Evolutionary conservation across 345 rosid species (phyloP).

Genomic region (Schrenkiella parvula): DNA sequence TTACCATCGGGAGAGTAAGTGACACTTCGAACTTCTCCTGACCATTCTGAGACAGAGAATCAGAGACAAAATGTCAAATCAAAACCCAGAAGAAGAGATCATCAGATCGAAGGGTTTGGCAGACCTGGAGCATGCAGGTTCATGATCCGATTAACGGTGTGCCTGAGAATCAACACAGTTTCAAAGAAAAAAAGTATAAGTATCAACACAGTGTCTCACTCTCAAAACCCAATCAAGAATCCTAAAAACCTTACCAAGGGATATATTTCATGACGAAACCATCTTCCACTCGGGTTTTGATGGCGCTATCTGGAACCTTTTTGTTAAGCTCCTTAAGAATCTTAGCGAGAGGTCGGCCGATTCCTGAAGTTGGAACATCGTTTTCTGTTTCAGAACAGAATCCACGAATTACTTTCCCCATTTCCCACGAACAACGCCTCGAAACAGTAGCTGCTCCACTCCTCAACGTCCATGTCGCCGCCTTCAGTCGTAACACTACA

Average conservation of each 20-base stretch:
- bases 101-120: background rate
- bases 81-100: background rate
- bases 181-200: background rate
- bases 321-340: conserved; percentile 76
- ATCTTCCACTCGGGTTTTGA: conserved; percentile 53
- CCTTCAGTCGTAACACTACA: conserved; percentile 18
- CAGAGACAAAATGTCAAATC: background rate
- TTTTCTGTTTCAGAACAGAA: conserved; percentile 31
- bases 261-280: conserved; percentile 62
- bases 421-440: background rate
- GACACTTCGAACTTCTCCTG: conserved; percentile 78
- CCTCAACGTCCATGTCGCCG: conserved; percentile 16
- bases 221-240: background rate
- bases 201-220: conserved; percentile 1
- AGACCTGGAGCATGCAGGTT: conserved; percentile 76
- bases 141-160: conserved; percentile 72
- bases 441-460: conserved; percentile 8
- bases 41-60: conserved; percentile 54
- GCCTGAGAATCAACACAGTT: conserved; percentile 48
- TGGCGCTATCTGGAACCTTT: conserved; percentile 63
- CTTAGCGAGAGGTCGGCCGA: conserved; percentile 63
- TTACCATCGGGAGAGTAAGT: conserved; percentile 77
- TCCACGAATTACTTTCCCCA: conserved; percentile 9
- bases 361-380: conserved; percentile 55
- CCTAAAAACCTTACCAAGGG: conserved; percentile 48